Base-by-base conservation (phyloP, 2,329 filamentous ascomycete species). In the Helotiales sp. region DNA sequence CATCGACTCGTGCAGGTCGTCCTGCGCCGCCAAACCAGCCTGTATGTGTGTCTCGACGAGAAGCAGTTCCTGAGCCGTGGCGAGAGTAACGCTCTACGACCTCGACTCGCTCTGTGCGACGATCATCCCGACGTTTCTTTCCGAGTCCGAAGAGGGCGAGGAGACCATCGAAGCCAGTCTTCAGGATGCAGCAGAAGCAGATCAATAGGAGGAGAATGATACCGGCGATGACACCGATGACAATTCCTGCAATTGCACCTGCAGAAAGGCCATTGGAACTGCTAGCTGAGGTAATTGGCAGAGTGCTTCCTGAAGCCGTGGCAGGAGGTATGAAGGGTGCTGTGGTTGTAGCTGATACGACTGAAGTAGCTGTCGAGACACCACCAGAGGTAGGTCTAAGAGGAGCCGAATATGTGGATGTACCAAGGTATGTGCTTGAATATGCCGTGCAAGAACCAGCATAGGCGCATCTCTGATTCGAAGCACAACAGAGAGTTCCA, bases 161-260 rank as follows among this genome's bases (percentile, higher is more conserved):
- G 38, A 85, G 66, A 30, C 77, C 80, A 62, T 83, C 79, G 80
- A 85, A 88, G 42, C 87, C 75, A 13, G 83, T 83, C 63, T 81
- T 79, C 58, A 81, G 79, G 59, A 87, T 85, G 77, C 88, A 90
- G 80, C 85, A 92, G 76, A 90, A 86, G 78, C 88, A 91, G 68
- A 92, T 75, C 7, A 90, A 79, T 4, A 87, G 76, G 22, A 93
- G 81, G 2, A 93, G 77, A 38, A 81, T 73, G 33, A 91, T 78
- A 61, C 87, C 89, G 13, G 81, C 81, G 49, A 93, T 78, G 10
- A 84, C 82, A 61, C 89, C 89, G 55, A 93, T 86, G 63, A 93
- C 89, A 67, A 93, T 93, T 59, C 89, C 89, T 15, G 90, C 89
- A 66, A 93, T 93, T 59, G 88, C 89, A 52, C 89, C 89, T 42